phyloP scores from a whole-genome alignment of 2,329 filamentous ascomycete species.

The Xylariales sp. region DNA sequence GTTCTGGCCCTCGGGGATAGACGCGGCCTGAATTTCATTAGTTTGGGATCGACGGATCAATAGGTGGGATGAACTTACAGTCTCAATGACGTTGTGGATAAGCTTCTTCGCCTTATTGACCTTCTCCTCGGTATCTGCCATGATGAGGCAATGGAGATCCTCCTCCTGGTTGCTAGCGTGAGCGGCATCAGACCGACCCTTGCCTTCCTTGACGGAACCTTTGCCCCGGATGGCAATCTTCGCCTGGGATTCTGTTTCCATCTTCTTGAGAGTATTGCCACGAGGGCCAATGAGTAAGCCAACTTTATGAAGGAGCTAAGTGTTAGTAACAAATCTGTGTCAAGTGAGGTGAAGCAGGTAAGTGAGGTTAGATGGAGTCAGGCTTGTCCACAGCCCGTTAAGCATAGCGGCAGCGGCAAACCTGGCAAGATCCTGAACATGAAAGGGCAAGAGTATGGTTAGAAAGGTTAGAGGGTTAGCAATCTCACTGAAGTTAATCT shows the following conservation, averaged over 20 bases:
- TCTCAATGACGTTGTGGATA: constrained; percentile 98
- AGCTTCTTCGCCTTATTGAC: constrained; percentile 98
- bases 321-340: constrained; percentile 64
- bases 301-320: constrained; percentile 88
- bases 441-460: constrained; percentile 45
- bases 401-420: constrained; percentile 32
- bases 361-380: constrained; percentile 31
- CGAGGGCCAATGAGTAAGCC: constrained; percentile 99
- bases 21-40: constrained; percentile 66
- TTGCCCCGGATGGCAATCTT: constrained; percentile 99
- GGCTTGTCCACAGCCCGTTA: constrained; percentile 20
- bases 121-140: constrained; percentile 99
- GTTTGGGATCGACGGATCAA: neutral
- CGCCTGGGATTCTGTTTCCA: constrained; percentile 94
- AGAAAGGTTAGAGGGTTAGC: constrained; percentile 93
- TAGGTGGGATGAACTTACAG: constrained; percentile 54
- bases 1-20: constrained; percentile 97
- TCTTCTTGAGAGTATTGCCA: constrained; percentile 99
- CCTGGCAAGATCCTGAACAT: constrained; percentile 42
- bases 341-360: constrained; percentile 32
- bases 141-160: constrained; percentile 97
- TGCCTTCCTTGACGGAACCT: constrained; percentile 99
- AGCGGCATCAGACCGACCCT: constrained; percentile 96
- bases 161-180: constrained; percentile 99
- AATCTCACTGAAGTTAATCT: constrained; percentile 99